Evolutionary conservation across 208 protist genomes (phyloP).

Genomic region (Leishmania turanica): DNA sequence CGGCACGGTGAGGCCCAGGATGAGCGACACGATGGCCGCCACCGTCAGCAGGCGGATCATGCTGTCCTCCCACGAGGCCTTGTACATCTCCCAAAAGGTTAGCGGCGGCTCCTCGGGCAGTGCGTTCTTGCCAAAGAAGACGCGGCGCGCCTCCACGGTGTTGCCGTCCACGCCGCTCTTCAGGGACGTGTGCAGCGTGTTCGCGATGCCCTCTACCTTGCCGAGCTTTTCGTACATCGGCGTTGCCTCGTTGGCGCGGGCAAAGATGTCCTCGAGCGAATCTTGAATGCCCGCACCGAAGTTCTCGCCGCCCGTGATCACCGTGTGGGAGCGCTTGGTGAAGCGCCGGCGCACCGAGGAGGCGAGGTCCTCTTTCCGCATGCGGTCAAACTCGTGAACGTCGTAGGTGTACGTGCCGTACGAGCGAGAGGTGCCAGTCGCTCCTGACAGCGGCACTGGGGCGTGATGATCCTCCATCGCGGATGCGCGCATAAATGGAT

Average conservation of each 20-base stretch:
- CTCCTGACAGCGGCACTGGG: neutral
- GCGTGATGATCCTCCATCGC: neutral
- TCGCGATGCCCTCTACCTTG: slow-evolving; percentile 46
- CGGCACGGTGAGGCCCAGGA: slow-evolving; percentile 78
- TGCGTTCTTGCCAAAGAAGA: slow-evolving; percentile 65
- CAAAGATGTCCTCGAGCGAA: slow-evolving; percentile 62
- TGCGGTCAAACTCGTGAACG: slow-evolving; percentile 26
- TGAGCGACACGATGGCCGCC: slow-evolving; percentile 67
- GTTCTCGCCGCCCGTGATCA: slow-evolving; percentile 27
- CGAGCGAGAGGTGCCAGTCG: slow-evolving; percentile 3
- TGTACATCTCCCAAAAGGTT: slow-evolving; percentile 84
- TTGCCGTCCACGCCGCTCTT: slow-evolving; percentile 54
- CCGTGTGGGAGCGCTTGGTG: slow-evolving; percentile 4
- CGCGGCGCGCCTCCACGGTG: slow-evolving; percentile 40
- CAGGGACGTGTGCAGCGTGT: slow-evolving; percentile 40
- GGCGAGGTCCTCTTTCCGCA: slow-evolving; percentile 30
- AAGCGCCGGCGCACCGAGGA: slow-evolving; percentile 32
- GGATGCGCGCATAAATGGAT: neutral
- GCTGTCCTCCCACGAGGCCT: slow-evolving; percentile 77
- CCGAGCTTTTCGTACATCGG: slow-evolving; percentile 64
- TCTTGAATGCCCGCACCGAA: slow-evolving; percentile 34
- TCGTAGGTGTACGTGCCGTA: slow-evolving; percentile 50
- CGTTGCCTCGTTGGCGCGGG: slow-evolving; percentile 53
- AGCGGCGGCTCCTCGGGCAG: slow-evolving; percentile 74
- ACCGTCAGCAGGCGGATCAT: slow-evolving; percentile 79